These are phyloP conservation scores for Erythrobasidium hasegawianum DNA, from an alignment of 1,284 basidiomycete genomes.

Conservation along the genomic window DNA sequence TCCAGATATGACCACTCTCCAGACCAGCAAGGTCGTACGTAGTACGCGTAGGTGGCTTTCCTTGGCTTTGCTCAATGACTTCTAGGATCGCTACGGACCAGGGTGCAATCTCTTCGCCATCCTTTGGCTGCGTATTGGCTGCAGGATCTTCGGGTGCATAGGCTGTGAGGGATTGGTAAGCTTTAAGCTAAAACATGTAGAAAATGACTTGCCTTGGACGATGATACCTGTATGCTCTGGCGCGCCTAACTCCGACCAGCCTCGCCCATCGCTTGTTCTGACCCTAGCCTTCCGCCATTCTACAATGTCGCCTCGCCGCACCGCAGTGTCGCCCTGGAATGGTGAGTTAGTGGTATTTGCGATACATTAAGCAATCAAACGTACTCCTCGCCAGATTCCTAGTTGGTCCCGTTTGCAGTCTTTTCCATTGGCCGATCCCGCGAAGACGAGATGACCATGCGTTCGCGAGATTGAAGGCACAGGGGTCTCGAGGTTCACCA, in stretches of 20 bases:
- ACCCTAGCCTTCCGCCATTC: constrained; percentile 53
- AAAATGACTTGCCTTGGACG: constrained; percentile 20
- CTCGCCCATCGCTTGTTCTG: constrained; percentile 31
- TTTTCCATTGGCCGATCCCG: constrained; percentile 49
- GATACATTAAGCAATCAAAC: too few species aligned
- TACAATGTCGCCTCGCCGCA: constrained; percentile 59
- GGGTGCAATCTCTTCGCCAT: constrained; percentile 36
- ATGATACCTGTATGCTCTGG: constrained; percentile 44
- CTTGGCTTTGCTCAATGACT: constrained; percentile 46
- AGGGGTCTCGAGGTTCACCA: constrained; percentile 54
- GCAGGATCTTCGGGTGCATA: background rate
- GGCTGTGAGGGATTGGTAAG: background rate
- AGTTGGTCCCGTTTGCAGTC: constrained; percentile 45
- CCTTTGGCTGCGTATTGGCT: constrained; percentile 15
- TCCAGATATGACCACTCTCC: constrained; percentile 44
- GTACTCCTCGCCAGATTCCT: constrained; percentile 59
- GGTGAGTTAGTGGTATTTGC: too few species aligned
- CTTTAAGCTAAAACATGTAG: too few species aligned
- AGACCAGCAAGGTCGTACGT: constrained; percentile 43
- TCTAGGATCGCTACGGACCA: constrained; percentile 39
- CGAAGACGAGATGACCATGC: constrained; percentile 59
- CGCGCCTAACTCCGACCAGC: constrained; percentile 26
- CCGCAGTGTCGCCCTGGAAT: constrained; percentile 56
- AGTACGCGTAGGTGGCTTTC: constrained; percentile 34
- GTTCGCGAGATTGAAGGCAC: constrained; percentile 56